Base-by-base conservation (phyloP, 2,329 filamentous ascomycete species). In the Phaeosphaeriaceae sp. region DNA sequence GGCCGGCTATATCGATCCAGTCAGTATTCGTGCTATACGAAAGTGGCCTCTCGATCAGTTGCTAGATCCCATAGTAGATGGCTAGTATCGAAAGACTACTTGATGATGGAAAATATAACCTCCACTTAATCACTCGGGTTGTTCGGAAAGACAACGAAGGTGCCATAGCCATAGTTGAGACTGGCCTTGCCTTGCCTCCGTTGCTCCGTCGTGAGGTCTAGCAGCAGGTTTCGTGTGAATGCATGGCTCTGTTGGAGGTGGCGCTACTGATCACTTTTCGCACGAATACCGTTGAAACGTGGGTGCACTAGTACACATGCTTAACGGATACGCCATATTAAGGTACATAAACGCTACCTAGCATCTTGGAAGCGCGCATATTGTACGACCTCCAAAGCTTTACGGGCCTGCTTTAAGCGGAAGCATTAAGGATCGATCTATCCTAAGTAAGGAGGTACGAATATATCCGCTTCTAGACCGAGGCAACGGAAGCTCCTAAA, bases 1-100 rank as follows among this genome's bases (percentile, higher is more conserved):
- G 71, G 84, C 83, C 1, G 92, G 93, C 0, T 92, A 69, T 36
- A 52, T 28, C 6, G 56, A 68, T 42, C 21, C 54, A 3, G 54
- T 71, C 32, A 56, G 30, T 16, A 71, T 73, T 23, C 60, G 71
- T 6, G 67, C 70, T 8, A 50, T 73, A 30, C 64, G 71, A 11
- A 73, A 73, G 43, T 74, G 72, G 72, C 70, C 70, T 11, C 54
- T 74, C 4, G 63, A 73, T 37, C 32, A 66, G 42, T 46, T 73
- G 12, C 49, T 71, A 11, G 45, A 61, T 6, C 68, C 69, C 9
- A 59, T 61, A 16, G 41, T 44, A n/a, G 58, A 65, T 4, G 58
- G 60, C n/a, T 59, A 46, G 48, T 7, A 3, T 11, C 6, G 23
- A 26, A 26, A 26, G 23, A 26, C 6, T 26, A 26, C 23, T 17